Evolutionary conservation across 208 protist genomes (phyloP).

Genomic region (Balamuthia mandrillaris): DNA sequence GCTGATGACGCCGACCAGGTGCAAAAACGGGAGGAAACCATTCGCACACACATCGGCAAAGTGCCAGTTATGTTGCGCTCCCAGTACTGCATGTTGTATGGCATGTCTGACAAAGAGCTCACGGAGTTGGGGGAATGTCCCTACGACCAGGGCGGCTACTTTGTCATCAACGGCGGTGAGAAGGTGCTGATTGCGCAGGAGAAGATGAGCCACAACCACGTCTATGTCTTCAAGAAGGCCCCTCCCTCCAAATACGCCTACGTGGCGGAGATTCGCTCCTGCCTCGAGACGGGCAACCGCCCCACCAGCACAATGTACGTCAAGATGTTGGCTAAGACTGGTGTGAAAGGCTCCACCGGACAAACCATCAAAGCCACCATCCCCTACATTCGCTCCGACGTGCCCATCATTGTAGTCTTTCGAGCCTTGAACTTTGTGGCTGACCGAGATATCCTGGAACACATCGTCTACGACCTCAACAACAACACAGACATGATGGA

Average conservation of each 20-base stretch:
- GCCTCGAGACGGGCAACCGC: conserved; percentile 78
- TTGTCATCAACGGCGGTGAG: conserved; percentile 95
- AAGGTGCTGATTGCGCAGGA: conserved; percentile 84
- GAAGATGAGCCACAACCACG: conserved; percentile 86
- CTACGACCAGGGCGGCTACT: conserved; percentile 94
- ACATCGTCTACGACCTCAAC: conserved; percentile 84
- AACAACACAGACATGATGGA: conserved; percentile 85
- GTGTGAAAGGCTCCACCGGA: background rate
- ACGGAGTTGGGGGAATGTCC: conserved; percentile 85
- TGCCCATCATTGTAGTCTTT: conserved; percentile 94
- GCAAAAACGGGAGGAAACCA: background rate
- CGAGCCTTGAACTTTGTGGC: conserved; percentile 91
- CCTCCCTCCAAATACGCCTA: conserved; percentile 81
- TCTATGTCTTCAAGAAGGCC: conserved; percentile 91
- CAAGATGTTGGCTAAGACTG: conserved; percentile 75
- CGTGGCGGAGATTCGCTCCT: conserved; percentile 92
- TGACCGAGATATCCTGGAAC: conserved; percentile 93
- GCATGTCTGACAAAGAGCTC: conserved; percentile 72
- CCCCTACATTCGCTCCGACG: conserved; percentile 80
- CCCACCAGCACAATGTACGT: conserved; percentile 86
- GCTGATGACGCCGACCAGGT: background rate
- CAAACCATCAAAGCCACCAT: conserved; percentile 60
- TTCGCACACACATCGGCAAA: background rate
- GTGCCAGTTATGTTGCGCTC: conserved; percentile 94
- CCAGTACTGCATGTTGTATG: conserved; percentile 80